These are phyloP conservation scores for Ustilago loliicola DNA, from an alignment of 1,284 basidiomycete species.

Conservation along the genomic window DNA sequence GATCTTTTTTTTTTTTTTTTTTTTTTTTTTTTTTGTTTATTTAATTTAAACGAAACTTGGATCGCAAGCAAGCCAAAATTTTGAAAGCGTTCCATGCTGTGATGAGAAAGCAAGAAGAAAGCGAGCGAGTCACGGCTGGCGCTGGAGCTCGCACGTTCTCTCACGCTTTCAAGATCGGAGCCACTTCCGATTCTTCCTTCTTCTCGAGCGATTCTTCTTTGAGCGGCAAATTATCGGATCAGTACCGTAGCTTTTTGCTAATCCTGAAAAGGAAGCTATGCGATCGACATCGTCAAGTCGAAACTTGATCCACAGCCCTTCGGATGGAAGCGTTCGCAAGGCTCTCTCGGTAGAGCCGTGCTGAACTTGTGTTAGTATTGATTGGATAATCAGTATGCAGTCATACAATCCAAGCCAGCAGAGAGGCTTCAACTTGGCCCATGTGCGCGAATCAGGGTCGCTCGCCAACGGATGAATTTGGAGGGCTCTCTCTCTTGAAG, in stretches of 20 bases:
- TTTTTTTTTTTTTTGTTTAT: background rate
- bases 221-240: no score
- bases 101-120: conserved; percentile 4
- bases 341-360: no score
- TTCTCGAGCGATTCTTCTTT: background rate
- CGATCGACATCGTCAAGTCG: no score
- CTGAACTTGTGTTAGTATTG: no score
- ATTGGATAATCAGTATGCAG: no score
- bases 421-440: background rate
- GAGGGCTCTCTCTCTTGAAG: background rate
- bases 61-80: background rate
- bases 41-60: background rate
- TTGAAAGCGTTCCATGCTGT: no score
- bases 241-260: no score
- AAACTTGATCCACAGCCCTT: no score
- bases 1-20: background rate
- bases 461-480: conserved; percentile 21
- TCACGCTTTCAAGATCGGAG: conserved; percentile 1
- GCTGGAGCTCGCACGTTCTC: conserved; percentile 2
- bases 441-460: conserved; percentile 10
- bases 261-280: no score
- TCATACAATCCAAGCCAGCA: no score
- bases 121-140: background rate
- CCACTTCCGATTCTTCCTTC: background rate
- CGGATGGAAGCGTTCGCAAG: no score